Evolutionary conservation across 2,329 filamentous ascomycete species (phyloP).

Genomic region (Fusarium graminum): DNA sequence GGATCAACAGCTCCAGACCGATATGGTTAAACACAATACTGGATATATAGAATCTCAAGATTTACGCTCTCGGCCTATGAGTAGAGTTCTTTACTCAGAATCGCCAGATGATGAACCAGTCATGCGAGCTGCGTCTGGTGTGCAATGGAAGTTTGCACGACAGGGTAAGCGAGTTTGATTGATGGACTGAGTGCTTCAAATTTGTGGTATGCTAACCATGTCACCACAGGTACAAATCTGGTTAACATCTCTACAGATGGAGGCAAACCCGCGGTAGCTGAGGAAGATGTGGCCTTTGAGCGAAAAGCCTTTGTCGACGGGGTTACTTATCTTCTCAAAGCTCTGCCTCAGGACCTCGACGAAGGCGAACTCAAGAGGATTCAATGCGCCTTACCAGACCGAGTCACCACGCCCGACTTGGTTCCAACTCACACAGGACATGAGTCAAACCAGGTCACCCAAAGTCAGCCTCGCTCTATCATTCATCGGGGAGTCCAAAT

Average conservation of each 20-base stretch:
- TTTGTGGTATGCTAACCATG: constrained; percentile 16
- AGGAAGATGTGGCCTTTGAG: constrained; percentile 54
- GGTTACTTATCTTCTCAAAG: constrained; percentile 73
- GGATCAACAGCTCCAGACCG: constrained; percentile 25
- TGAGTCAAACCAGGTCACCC: neutral
- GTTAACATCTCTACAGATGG: constrained; percentile 49
- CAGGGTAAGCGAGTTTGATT: constrained; percentile 47
- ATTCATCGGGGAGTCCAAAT: constrained; percentile 71
- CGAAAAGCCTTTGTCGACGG: constrained; percentile 75
- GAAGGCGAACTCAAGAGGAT: constrained; percentile 63
- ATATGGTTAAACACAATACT: constrained; percentile 28
- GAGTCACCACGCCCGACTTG: constrained; percentile 19
- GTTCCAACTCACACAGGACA: constrained; percentile 7
- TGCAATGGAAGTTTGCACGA: constrained; percentile 53
- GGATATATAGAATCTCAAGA: constrained; percentile 21
- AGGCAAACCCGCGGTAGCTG: constrained; percentile 43
- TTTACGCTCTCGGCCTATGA: constrained; percentile 38
- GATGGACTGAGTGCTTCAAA: neutral
- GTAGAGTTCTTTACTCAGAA: constrained; percentile 47
- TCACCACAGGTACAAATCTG: constrained; percentile 46
- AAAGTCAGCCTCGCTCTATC: constrained; percentile 57
- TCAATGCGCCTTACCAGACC: constrained; percentile 46
- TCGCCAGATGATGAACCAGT: constrained; percentile 36
- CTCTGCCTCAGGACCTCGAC: constrained; percentile 69
- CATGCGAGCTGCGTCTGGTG: constrained; percentile 49